phyloP scores from a whole-genome alignment of 2,329 filamentous ascomycete species.

The Penicillium thymicola region DNA sequence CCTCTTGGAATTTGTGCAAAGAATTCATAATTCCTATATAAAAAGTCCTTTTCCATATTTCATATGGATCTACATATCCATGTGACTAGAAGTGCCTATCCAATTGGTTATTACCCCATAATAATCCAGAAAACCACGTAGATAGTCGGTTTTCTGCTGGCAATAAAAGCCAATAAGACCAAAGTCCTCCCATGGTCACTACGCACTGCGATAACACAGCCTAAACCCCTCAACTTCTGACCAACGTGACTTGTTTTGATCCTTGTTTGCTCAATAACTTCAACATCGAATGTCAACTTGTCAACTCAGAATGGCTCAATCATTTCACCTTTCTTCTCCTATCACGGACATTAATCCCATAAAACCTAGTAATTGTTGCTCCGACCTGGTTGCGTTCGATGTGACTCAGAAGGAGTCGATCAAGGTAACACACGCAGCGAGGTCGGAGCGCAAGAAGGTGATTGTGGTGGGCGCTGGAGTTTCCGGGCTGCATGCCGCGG shows the following conservation, averaged over 20 bases:
- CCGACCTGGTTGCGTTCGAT: conserved; percentile 21
- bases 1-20: too few relatives aligned
- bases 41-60: too few relatives aligned
- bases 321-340: conserved; percentile 22
- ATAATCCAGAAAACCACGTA: neutral
- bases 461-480: conserved; percentile 38
- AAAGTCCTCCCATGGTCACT: neutral
- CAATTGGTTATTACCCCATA: neutral
- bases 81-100: neutral
- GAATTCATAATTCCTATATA: neutral
- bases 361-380: conserved; percentile 27
- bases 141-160: neutral
- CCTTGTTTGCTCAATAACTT: neutral
- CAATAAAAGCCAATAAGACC: neutral
- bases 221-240: neutral
- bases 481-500: conserved; percentile 35
- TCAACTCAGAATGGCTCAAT: conserved; percentile 31
- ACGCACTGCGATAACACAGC: neutral
- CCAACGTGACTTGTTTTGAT: neutral
- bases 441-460: conserved; percentile 24
- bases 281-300: conserved; percentile 27
- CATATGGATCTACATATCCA: neutral
- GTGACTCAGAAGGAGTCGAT: conserved; percentile 18
- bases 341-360: conserved; percentile 14
- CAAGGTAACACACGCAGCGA: conserved; percentile 21